Base-by-base conservation (phyloP, 192 early-diverging fungal genomes). In the Diversispora epigaea region DNA sequence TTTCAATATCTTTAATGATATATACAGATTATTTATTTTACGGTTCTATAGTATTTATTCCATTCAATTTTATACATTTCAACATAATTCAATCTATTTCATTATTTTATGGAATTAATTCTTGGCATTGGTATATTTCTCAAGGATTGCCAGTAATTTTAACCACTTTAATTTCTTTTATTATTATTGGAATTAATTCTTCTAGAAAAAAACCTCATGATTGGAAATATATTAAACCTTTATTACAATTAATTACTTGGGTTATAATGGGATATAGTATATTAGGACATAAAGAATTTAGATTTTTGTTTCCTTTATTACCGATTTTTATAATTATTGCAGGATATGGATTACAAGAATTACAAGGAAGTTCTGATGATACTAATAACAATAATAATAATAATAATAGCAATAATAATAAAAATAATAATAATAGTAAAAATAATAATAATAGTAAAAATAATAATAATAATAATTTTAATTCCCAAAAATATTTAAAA, bases 241-340 rank as follows among this genome's bases (percentile, higher is more conserved):
- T 85, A 3, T 47, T 80, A 1, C 68, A 77, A 11, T 79, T 92
- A 7, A 77, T 84, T 11, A 41, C 80, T 8, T 86, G 84, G 75
- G 86, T 89, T 4, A 55, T 87, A 19, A 54, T 79, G 4, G 78
- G 92, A n/a, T 95, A 94, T 75, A 94, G 91, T 55, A 61, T 93
- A 32, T 80, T 95, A 2, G 75, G 87, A 10, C 97, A 99, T 72
- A 99, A 97, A 85, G 97, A 99, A 80, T 96, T 94, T 78, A 89
- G 97, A 6, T 99, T 99, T 78, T 79, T 99, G n/a, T 91, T 90
- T 58, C 94, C 94, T 4, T 80, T 97, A 12, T 79, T 99, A 43
- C 92, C 97, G 52, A 79, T 91, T 78, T 5, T 85, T 75, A 43
- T 84, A 73, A 58, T 92, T 63, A 67, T 87, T 81, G 65, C 81